These are phyloP conservation scores for Clathrospora elynae DNA, from an alignment of 2,329 filamentous ascomycete species.

Conservation along the genomic window DNA sequence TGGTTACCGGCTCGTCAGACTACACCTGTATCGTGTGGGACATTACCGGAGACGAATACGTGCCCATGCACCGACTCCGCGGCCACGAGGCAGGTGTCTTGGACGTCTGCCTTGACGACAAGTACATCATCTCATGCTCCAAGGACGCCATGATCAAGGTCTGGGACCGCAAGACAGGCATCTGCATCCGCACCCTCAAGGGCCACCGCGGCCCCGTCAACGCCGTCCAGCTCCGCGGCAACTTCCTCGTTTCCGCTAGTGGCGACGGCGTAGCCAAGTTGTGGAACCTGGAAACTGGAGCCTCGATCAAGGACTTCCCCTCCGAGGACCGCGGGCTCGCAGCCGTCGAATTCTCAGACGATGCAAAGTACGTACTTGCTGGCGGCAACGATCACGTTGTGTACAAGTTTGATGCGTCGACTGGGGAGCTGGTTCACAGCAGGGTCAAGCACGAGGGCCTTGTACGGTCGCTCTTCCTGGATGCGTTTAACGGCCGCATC, in stretches of 20 bases:
- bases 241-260: slow-evolving; percentile 89
- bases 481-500: slow-evolving; percentile 82
- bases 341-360: slow-evolving; percentile 94
- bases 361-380: slow-evolving; percentile 89
- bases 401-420: slow-evolving; percentile 93
- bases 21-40: slow-evolving; percentile 90
- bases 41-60: slow-evolving; percentile 68
- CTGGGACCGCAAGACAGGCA: slow-evolving; percentile 84
- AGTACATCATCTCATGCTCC: slow-evolving; percentile 94
- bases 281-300: slow-evolving; percentile 90
- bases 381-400: slow-evolving; percentile 96
- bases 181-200: slow-evolving; percentile 74
- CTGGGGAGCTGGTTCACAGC: slow-evolving; percentile 79
- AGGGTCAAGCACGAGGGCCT: slow-evolving; percentile 83
- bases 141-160: slow-evolving; percentile 95
- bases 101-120: slow-evolving; percentile 89
- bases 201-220: slow-evolving; percentile 94
- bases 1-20: slow-evolving; percentile 95
- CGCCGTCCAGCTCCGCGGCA: slow-evolving; percentile 90
- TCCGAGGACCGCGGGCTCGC: slow-evolving; percentile 92
- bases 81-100: slow-evolving; percentile 87
- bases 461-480: slow-evolving; percentile 88
- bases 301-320: slow-evolving; percentile 85
- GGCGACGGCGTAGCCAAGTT: slow-evolving; percentile 93
- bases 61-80: slow-evolving; percentile 74